Base-by-base conservation (phyloP, 345 rosid genomes). In the Luvunga scandens region DNA sequence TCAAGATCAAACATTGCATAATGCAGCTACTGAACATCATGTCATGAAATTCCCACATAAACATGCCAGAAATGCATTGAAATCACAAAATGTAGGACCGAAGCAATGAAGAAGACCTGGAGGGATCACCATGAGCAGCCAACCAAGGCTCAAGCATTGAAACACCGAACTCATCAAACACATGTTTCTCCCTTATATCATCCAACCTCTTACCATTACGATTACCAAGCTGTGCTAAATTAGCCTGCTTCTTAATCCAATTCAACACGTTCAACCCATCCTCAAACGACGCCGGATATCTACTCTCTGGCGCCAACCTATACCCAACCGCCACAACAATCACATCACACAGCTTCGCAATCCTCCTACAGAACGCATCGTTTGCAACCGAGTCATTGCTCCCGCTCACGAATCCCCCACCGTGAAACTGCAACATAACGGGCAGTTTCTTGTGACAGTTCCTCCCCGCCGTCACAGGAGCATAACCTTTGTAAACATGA, bases 321-420 rank as follows among this genome's bases (percentile, higher is more conserved):
- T 1, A 31, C 2, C 33, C 33, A 31, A 31, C 33, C 33, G 1
- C 38, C 38, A 34, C 38, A 34, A 34, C 38, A 34, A 34, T 34
- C 38, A 34, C 38, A 34, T 34, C 38, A 1, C 38, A 34, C 0
- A 34, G 38, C 38, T 7, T 34, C 6, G 38, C 8, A 0, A 34
- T 34, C 78, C 97, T 75, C 83, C 93, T 84, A 70, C 97, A 94
- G 69, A 94, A 93, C 80, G 69, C 75, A 80, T 95, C 98, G 72
- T 93, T 93, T 21, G 79, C 84, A 65, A 81, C 88, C 22, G 94
- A 85, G 66, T 85, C 92, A 68, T 89, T 90, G 71, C 97, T 89
- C 78, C 97, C 97, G 27, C 92, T 85, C 45, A 93, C 94, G 73
- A 91, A 93, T 72, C 94, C 98, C n/a, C 99, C 99, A n/a, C 97